Evolutionary conservation across 176 grass and related monocot genomes (phyloP).

Genomic region (Coix lacrymajobi): DNA sequence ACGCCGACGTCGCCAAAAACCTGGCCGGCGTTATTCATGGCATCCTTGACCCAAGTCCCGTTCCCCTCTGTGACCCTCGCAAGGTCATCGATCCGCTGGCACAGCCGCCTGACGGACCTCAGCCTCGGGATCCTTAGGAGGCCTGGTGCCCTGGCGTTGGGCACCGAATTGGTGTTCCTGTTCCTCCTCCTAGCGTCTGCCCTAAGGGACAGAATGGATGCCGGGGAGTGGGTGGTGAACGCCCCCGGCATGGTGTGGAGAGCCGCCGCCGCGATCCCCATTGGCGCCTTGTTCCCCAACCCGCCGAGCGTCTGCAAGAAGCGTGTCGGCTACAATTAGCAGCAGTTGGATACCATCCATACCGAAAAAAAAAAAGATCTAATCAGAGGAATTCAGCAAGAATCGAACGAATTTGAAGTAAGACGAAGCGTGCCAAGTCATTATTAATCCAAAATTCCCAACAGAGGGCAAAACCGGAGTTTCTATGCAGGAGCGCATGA

Average conservation of each 20-base stretch:
- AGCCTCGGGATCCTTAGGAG: background rate
- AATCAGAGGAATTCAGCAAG: background rate
- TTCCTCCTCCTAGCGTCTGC: constrained; percentile 20
- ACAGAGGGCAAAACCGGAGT: background rate
- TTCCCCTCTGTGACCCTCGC: constrained; percentile 45
- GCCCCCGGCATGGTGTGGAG: constrained; percentile 34
- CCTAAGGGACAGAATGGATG: constrained; percentile 25
- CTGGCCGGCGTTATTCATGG: constrained; percentile 41
- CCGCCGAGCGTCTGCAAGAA: constrained; percentile 39
- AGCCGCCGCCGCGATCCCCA: constrained; percentile 48
- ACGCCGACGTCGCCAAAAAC: constrained; percentile 31
- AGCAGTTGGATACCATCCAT: background rate
- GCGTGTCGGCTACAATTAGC: background rate
- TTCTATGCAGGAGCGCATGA: background rate
- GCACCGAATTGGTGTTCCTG: background rate
- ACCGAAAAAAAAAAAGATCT: background rate
- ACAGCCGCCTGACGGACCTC: constrained; percentile 28
- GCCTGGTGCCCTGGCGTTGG: constrained; percentile 8
- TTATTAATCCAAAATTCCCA: background rate
- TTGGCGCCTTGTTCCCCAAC: constrained; percentile 17
- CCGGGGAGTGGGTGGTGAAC: constrained; percentile 15
- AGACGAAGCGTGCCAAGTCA: background rate
- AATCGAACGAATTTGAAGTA: background rate
- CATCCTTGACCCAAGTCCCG: constrained; percentile 37
- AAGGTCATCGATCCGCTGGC: constrained; percentile 39